Conservation (phyloP, 2,329 filamentous ascomycete species). For the Elsinoe batatas region DNA sequence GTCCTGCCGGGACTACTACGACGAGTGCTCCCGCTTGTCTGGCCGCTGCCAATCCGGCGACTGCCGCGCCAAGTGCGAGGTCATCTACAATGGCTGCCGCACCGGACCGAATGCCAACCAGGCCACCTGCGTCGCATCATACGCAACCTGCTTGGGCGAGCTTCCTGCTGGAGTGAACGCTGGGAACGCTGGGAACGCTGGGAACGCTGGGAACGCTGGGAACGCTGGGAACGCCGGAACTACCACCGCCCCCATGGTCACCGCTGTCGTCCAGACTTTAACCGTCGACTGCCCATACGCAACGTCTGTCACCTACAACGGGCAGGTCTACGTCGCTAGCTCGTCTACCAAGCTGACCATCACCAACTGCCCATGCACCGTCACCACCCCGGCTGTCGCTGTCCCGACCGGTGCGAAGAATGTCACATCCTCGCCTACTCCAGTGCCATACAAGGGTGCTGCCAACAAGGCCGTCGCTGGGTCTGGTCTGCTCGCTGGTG, state of each 20-base stretch:
- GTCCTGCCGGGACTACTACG: not conserved
- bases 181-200: too few relatives aligned
- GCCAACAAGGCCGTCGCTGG: conserved; percentile 8
- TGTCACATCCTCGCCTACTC: not conserved
- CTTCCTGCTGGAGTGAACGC: not conserved
- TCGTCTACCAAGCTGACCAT: conserved; percentile 19
- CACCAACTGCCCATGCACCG: conserved; percentile 18
- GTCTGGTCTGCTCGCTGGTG: not conserved
- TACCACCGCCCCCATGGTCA: not conserved
- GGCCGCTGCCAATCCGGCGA: not conserved
- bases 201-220: too few relatives aligned
- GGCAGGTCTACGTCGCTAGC: conserved; percentile 20
- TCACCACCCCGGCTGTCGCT: not conserved
- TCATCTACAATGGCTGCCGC: not conserved
- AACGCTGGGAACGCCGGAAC: not conserved
- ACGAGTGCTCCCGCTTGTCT: not conserved
- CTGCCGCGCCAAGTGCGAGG: not conserved
- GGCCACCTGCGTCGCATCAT: conserved; percentile 1
- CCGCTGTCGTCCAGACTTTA: conserved; percentile 17
- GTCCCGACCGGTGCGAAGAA: not conserved
- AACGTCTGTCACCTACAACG: conserved; percentile 19
- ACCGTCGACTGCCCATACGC: conserved; percentile 20
- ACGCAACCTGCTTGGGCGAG: conserved; percentile 15
- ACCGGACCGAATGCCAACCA: conserved; percentile 1
- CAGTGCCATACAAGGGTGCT: not conserved